Evolutionary conservation across 1,284 basidiomycete species (phyloP), one percentile per base, ranked within the genome.

Genomic region (Chalciporus piperatoides): DNA sequence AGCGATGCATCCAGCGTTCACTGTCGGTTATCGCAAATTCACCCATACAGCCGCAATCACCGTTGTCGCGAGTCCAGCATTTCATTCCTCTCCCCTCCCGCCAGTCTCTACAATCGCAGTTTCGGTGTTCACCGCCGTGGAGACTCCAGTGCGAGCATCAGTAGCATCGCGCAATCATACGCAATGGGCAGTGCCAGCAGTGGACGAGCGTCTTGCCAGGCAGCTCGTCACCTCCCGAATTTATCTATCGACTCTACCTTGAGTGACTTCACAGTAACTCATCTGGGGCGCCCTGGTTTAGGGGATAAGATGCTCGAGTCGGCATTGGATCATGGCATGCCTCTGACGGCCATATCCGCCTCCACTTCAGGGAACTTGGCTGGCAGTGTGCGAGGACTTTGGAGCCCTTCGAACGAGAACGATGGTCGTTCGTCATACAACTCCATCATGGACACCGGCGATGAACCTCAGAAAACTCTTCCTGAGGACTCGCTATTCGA

Each of bases 251-350:
- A 89, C 54, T 91, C 87, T 0, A 63, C 78, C 30, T 68, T 75
- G 57, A 91, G 87, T 49, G 80, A 83, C 46, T 78, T 78, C 54
- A 84, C 84, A 2, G 74, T 71, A 2, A 68, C 72, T 54, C 74
- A 77, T 9, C 63, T 88, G 3, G 82, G 75, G 2, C 77, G 90
- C 17, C 90, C 90, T 2, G 88, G 84, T 2, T 67, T 93, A 2
- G 90, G 91, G 0, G 91, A 92, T 61, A 90, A 92, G 74, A 92
- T 93, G 90, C 90, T 93, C 59, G 81, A 86, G 25, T 78, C 73
- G 15, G 71, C 71, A n/a, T 72, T 69, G 6, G 82, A 84, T 41
- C 75, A 73, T 37, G 78, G 77, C 3, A 74, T 79, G 49, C 79
- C 84, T 0, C 72, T 91, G 24, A 65, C 75, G 0, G 73, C 85